Percentiles rank a stretch among this genome's conserved stretches.
Evolutionary conservation across 192 early-diverging fungal genomes (phyloP).

Genomic region (Coemansia sp.): DNA sequence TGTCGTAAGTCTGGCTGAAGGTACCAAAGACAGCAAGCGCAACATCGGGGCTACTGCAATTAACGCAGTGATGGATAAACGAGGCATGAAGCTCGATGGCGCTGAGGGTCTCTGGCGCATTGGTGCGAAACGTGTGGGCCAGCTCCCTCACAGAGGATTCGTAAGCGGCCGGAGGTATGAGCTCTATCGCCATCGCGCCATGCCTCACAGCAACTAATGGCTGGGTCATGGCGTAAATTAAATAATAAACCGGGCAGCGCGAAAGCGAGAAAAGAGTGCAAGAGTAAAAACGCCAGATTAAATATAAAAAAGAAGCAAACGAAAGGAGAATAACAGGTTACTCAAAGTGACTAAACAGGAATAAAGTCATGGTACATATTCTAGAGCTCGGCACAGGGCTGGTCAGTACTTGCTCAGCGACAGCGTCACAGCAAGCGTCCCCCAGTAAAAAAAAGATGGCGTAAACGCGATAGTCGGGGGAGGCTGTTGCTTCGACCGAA

Average conservation of each 20-base stretch:
- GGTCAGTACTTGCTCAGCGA: neutral
- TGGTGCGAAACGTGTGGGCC: neutral
- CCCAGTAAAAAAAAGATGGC: neutral
- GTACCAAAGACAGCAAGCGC: slow-evolving; percentile 9
- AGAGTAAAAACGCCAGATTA: neutral
- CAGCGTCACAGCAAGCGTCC: neutral
- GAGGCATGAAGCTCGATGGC: slow-evolving; percentile 11
- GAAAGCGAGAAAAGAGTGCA: neutral
- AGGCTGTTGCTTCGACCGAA: neutral
- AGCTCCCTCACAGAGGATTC: neutral
- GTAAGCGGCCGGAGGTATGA: neutral
- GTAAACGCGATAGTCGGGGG: neutral
- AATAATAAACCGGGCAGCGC: neutral
- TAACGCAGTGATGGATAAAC: slow-evolving; percentile 13
- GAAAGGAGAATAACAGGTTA: neutral
- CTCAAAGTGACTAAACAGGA: neutral
- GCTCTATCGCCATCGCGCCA: neutral
- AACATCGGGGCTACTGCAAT: neutral
- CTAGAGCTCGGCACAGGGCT: neutral
- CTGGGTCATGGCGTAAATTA: neutral
- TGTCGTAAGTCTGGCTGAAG: neutral
- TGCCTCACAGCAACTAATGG: slow-evolving; percentile 2
- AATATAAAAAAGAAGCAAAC: neutral
- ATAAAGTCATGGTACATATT: neutral
- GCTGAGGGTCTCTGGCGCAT: neutral